Conservation (phyloP, 768 basidiomycete species). For the Auricularia sp. region DNA sequence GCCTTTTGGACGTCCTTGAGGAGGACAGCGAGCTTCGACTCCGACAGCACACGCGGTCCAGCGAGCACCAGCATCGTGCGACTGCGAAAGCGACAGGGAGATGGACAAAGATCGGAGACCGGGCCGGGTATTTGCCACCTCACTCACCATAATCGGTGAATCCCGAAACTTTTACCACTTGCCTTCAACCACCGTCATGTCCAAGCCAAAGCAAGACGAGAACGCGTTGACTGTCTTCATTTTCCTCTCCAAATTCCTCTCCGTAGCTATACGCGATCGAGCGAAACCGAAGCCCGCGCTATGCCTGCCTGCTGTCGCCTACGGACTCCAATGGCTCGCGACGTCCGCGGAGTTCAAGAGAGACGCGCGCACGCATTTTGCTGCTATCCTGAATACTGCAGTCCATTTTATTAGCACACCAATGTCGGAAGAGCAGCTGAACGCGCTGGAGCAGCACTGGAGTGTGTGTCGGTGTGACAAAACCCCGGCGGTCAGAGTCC, state of each 20-base stretch:
- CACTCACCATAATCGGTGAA: too few species aligned
- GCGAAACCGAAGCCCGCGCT: background rate
- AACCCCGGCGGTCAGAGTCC: background rate
- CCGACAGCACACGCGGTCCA: constrained; percentile 69
- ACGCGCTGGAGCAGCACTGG: too few species aligned
- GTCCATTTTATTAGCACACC: background rate
- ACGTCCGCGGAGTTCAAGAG: background rate
- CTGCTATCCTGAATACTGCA: background rate
- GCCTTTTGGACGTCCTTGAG: constrained; percentile 46
- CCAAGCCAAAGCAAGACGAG: background rate
- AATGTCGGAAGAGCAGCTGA: background rate
- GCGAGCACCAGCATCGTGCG: constrained; percentile 60
- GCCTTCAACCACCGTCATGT: too few species aligned
- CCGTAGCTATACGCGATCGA: background rate
- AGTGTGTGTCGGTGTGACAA: background rate
- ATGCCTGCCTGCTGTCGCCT: background rate
- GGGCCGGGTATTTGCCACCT: too few species aligned
- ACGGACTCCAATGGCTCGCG: background rate
- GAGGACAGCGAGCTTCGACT: constrained; percentile 57
- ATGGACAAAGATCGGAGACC: too few species aligned
- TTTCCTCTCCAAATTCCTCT: background rate
- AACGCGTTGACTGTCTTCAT: background rate
- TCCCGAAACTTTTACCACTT: too few species aligned
- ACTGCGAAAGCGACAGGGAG: background rate
- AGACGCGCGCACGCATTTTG: background rate